These are phyloP conservation scores for Ceratobasidium sp. DNA, from an alignment of 1,284 basidiomycete genomes.

Conservation along the genomic window DNA sequence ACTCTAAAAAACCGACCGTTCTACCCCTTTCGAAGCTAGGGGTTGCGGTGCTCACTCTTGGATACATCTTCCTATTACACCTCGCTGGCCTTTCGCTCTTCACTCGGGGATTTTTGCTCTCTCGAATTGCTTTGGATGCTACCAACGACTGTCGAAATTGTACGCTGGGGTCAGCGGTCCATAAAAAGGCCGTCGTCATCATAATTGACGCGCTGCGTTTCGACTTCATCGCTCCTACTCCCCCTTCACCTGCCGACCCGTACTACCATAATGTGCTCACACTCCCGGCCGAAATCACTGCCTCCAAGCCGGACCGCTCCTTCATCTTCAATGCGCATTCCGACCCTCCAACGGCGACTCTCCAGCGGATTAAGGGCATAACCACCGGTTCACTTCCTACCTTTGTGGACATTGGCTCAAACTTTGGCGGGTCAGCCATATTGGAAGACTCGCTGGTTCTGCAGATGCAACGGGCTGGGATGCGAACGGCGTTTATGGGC, in stretches of 20 bases:
- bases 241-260: constrained; percentile 68
- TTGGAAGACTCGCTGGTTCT: constrained; percentile 84
- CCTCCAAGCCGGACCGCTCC: constrained; percentile 71
- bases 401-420: constrained; percentile 92
- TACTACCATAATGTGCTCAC: constrained; percentile 86
- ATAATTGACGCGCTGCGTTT: constrained; percentile 95
- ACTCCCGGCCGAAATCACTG: constrained; percentile 78
- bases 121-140: constrained; percentile 78
- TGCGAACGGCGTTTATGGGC: constrained; percentile 86
- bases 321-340: constrained; percentile 90
- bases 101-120: constrained; percentile 88
- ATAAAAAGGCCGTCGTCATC: constrained; percentile 83
- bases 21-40: constrained; percentile 13
- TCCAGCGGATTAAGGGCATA: constrained; percentile 94
- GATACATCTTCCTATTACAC: constrained; percentile 55
- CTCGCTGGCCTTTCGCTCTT: constrained; percentile 69
- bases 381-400: constrained; percentile 97
- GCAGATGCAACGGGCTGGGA: constrained; percentile 66
- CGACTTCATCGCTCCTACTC: constrained; percentile 87
- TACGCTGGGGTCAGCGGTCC: constrained; percentile 66
- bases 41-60: constrained; percentile 43
- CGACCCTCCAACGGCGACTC: constrained; percentile 95
- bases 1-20: constrained; percentile 6
- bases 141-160: constrained; percentile 63
- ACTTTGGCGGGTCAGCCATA: constrained; percentile 88